A percentile compares a stretch with the other conserved stretches of the same genome.
Evolutionary conservation across 202 grass and related monocot genomes (phyloP).

Genomic region (Zoysia matrella): DNA sequence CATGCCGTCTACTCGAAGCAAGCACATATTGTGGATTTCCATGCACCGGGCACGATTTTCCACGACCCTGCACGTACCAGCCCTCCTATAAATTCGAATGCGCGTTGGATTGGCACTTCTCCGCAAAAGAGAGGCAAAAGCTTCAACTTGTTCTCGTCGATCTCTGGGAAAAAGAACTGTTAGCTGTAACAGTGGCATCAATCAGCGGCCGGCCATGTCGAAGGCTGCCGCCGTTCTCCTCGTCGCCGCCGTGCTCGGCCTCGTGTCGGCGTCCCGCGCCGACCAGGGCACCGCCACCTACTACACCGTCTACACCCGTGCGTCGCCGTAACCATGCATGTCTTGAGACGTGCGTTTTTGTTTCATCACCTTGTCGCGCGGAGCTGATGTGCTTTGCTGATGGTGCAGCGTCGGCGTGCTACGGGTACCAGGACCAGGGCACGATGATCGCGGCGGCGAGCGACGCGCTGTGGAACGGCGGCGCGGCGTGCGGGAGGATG

Average conservation of each 20-base stretch:
- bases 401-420: conserved; percentile 46
- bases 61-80: neutral
- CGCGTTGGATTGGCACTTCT: neutral
- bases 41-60: neutral
- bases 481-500: conserved; percentile 40
- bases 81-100: conserved; percentile 22
- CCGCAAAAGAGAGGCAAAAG: neutral
- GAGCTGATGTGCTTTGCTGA: neutral
- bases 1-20: neutral
- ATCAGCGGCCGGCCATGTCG: conserved; percentile 14
- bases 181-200: neutral
- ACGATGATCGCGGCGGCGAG: conserved; percentile 43
- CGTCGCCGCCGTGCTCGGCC: conserved; percentile 37
- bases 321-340: neutral
- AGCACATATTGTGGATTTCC: neutral
- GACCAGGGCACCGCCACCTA: conserved; percentile 59
- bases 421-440: conserved; percentile 23
- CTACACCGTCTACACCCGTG: conserved; percentile 50
- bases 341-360: neutral
- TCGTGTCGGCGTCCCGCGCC: conserved; percentile 34
- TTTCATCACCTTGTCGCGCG: neutral
- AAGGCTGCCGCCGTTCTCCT: conserved; percentile 23
- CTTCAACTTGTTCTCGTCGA: neutral
- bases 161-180: no score
- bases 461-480: conserved; percentile 29